Evolutionary conservation across 116 monocot genomes (phyloP).

Genomic region (Phalaenopsis hybrid): DNA sequence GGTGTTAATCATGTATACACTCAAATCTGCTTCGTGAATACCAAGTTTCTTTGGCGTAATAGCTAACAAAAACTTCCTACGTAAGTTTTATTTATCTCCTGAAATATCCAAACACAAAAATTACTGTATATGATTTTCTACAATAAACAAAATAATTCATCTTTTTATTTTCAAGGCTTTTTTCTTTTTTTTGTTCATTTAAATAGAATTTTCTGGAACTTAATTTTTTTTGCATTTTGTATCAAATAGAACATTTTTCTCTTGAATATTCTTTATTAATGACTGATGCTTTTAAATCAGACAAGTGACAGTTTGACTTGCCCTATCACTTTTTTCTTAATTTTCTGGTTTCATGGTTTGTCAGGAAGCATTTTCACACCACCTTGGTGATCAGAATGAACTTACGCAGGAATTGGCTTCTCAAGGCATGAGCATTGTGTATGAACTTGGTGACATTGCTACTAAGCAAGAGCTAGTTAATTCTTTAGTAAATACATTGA

Average conservation of each 20-base stretch:
- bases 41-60: too few relatives aligned
- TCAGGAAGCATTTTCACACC: constrained; percentile 93
- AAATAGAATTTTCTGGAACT: neutral
- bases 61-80: too few relatives aligned
- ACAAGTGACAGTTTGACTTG: neutral
- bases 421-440: constrained; percentile 99
- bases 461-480: constrained; percentile 82
- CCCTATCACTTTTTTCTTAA: neutral
- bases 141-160: neutral
- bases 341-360: constrained; percentile 6
- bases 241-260: neutral
- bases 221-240: neutral
- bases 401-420: constrained; percentile 98
- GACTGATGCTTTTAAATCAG: neutral
- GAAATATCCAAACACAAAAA: too few relatives aligned
- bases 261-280: neutral
- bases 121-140: too few relatives aligned
- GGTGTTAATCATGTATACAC: too few relatives aligned
- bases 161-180: neutral
- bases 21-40: too few relatives aligned
- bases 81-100: too few relatives aligned
- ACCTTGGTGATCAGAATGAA: constrained; percentile 91
- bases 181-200: neutral
- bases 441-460: constrained; percentile 91
- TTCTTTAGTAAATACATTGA: constrained; percentile 89